A percentile compares a stretch with the other conserved stretches of the same genome.
These are phyloP conservation scores for Suaeda aralocaspica DNA, from an alignment of 148 eudicot species.

Conservation along the genomic window DNA sequence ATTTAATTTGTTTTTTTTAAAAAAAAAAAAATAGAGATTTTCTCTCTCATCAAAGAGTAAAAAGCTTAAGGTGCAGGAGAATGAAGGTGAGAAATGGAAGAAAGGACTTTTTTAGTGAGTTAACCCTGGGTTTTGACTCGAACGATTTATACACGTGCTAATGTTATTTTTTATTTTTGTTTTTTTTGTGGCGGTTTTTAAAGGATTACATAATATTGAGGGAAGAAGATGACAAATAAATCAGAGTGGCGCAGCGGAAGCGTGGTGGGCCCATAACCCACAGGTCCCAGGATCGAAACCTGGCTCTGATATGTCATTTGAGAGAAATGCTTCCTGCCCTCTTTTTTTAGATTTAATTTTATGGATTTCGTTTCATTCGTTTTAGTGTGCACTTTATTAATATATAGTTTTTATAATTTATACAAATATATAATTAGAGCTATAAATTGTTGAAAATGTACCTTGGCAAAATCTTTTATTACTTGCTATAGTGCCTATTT, in stretches of 20 bases:
- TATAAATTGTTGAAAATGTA: too few relatives aligned
- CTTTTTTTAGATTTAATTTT: not conserved
- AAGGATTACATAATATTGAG: not conserved
- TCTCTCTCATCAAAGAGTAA: not conserved
- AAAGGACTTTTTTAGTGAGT: conserved; percentile 7
- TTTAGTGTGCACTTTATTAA: too few relatives aligned
- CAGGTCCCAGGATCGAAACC: conserved; percentile 19
- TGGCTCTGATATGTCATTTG: not conserved
- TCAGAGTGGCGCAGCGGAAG: conserved; percentile 19
- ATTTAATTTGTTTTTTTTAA: not conserved
- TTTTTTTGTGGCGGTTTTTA: too few relatives aligned
- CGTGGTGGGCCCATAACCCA: conserved; percentile 20
- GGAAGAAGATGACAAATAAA: fast-evolving
- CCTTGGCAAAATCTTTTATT: too few relatives aligned
- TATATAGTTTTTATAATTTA: too few relatives aligned
- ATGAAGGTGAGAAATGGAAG: conserved; percentile 7
- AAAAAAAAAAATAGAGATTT: too few relatives aligned
- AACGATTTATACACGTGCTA: conserved; percentile 18
- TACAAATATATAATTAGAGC: too few relatives aligned
- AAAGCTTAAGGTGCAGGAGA: not conserved
- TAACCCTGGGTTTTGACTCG: conserved; percentile 11
- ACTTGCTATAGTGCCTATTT: too few relatives aligned
- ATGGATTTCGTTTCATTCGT: too few relatives aligned
- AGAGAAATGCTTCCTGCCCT: conserved; percentile 9
- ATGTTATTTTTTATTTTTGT: too few relatives aligned